phyloP scores from a whole-genome alignment of 2,329 filamentous ascomycete species.

The Corinectria fuckeliana region DNA sequence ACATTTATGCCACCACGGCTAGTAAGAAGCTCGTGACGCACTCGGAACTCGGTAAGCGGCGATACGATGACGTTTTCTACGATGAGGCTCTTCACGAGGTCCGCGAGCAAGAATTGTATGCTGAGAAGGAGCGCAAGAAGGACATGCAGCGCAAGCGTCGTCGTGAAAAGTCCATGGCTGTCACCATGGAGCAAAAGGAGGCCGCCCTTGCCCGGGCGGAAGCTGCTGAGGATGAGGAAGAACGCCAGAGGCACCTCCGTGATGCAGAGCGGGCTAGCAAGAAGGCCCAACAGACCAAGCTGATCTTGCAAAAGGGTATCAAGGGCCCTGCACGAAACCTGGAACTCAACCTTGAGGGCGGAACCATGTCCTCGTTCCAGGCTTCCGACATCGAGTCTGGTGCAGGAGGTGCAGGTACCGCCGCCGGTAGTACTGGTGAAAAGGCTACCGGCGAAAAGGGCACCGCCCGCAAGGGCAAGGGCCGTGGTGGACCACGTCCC shows the following conservation, averaged over 20 bases:
- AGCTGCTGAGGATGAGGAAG: conserved; percentile 80
- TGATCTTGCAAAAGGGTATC: conserved; percentile 84
- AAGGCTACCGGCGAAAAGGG: not conserved
- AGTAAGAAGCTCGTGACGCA: conserved; percentile 71
- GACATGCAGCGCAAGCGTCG: conserved; percentile 98
- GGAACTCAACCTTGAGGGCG: conserved; percentile 83
- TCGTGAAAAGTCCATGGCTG: conserved; percentile 93
- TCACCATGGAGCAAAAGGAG: conserved; percentile 90
- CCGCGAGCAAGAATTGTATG: conserved; percentile 85
- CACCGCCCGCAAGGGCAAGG: conserved; percentile 51
- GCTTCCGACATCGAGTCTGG: conserved; percentile 63
- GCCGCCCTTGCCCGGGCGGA: conserved; percentile 79
- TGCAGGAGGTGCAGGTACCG: conserved; percentile 39
- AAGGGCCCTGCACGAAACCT: conserved; percentile 76
- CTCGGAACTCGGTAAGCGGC: conserved; percentile 73
- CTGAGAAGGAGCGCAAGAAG: conserved; percentile 99
- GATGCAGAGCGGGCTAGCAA: conserved; percentile 91
- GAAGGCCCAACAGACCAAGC: conserved; percentile 89
- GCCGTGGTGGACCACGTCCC: conserved; percentile 69
- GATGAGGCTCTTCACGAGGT: conserved; percentile 85
- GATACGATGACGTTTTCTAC: conserved; percentile 79
- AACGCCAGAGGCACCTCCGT: conserved; percentile 79
- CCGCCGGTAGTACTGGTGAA: conserved; percentile 27
- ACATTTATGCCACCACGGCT: conserved; percentile 64
- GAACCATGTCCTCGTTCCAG: conserved; percentile 84